Conservation (phyloP, 345 rosid genomes). For the Gossypioides kirkii region DNA sequence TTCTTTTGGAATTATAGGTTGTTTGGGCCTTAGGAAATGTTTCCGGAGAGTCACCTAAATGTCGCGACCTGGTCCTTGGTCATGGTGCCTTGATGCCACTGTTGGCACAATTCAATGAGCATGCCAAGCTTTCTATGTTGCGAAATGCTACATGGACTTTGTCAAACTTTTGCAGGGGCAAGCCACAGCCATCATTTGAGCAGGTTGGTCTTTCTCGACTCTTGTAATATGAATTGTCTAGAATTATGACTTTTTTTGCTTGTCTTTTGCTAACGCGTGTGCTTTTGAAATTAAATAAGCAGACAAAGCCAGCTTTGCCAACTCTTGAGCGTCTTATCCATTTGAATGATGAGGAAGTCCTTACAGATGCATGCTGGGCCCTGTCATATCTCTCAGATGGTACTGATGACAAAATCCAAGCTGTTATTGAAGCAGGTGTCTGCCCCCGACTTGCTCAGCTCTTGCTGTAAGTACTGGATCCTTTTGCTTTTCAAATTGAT, state of each 20-base stretch:
- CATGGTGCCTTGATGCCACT: slow-evolving; percentile 51
- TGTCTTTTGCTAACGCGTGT: background rate
- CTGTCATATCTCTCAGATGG: slow-evolving; percentile 79
- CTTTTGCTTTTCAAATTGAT: background rate
- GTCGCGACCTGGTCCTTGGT: slow-evolving; percentile 56
- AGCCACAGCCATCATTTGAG: slow-evolving; percentile 63
- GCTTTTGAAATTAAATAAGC: slow-evolving; percentile 16
- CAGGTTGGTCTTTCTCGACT: slow-evolving; percentile 33
- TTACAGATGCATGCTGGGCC: slow-evolving; percentile 80
- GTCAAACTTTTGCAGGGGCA: slow-evolving; percentile 75
- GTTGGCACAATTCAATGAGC: slow-evolving; percentile 60
- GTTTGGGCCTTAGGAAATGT: slow-evolving; percentile 84
- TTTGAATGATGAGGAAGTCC: slow-evolving; percentile 67
- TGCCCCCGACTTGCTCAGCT: slow-evolving; percentile 64
- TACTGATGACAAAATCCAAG: slow-evolving; percentile 65
- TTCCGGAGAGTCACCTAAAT: slow-evolving; percentile 75
- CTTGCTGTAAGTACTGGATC: slow-evolving; percentile 40
- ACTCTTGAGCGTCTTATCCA: slow-evolving; percentile 62
- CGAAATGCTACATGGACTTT: slow-evolving; percentile 74
- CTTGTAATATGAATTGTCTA: background rate
- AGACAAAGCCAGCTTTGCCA: slow-evolving; percentile 66
- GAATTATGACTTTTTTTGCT: background rate
- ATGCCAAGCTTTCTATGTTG: slow-evolving; percentile 58
- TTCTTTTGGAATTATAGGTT: slow-evolving; percentile 36
- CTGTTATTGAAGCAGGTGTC: slow-evolving; percentile 61